Base-by-base conservation (phyloP, 1,284 basidiomycete species). In the Tilletia caries region DNA sequence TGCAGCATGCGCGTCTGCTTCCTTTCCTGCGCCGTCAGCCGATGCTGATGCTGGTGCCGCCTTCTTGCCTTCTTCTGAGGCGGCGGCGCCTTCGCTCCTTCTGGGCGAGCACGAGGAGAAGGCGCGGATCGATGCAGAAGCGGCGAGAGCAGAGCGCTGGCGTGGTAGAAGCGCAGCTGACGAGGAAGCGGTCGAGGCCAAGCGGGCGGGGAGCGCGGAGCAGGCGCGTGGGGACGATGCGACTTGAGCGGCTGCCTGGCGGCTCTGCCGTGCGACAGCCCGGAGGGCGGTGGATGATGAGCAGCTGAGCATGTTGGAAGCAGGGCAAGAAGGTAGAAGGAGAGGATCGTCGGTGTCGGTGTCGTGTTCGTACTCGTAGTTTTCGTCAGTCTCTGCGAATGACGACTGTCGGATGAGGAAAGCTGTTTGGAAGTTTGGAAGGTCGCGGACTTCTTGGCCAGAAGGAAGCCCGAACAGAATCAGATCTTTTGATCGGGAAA, bases 1-100 rank as follows among this genome's bases (percentile, higher is more conserved):
- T 13, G 27, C 67, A 18, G 62, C 67, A 25, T 67, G 46, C 23
- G 27, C 52, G 20, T 54, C 67, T 34, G 37, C 67, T 5, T 46
- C 33, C 46, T 67, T 50, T 20, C n/a, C 23, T 25, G 27, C 32
- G 27, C 54, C 54, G 1, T 29, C 54, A n/a, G n/a, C n/a, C n/a
- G n/a, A n/a, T n/a, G n/a, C n/a, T 44, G 58, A 27, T 37, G 58
- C n/a, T 34, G 37, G 15, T 13, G 27, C 33, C 8, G 58, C 32
- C 58, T 62, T 62, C 29, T 25, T 4, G 32, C 20, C 58, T 18
- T 29, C 15, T 18, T 32, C 32, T 12, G 29, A 13, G 29, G 58
- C 13, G 20, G 27, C 58, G 23, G 58, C 27, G 33, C 18, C 32
- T 5, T 33, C 54, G 58, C 27, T 27, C 12, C 52, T 54, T 54